Base-by-base conservation (phyloP, 805 yeast species). In the Candida coquimbonensis region DNA sequence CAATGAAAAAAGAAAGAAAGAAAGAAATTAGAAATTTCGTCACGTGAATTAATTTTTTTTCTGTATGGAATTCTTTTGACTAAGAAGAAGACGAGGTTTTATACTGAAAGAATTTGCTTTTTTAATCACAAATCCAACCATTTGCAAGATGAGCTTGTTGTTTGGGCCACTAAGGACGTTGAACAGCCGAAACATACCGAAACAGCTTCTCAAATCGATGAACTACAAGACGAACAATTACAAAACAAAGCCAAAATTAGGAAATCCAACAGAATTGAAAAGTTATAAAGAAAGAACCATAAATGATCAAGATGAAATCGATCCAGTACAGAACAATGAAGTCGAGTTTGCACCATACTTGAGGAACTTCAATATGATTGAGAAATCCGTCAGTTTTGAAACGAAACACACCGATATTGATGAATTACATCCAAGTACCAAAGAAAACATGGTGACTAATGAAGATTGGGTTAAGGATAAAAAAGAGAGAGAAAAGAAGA, bases 391-490 rank as follows among this genome's bases (percentile, higher is more conserved):
- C 8, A 12, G 12, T 6, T 50, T 39, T 39, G 53, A 49, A 35
- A 27, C 46, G 1, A 50, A 44, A 27, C 42, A 46, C 21, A 52
- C 51, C 3, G 50, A 48, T 42, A 49, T 50, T 13, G 49, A 45
- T 34, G 49, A 43, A 34, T 21, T 49, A 4, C 50, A 51, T 43
- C 53, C 54, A 11, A 42, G 52, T 5, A 50, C 53, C 2, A 26
- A 31, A 8, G 42, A 39, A 7, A 50, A 50, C 21, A 46, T 37
- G 26, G 53, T 50, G 7, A 40, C 31, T 13, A 29, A 39, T 4
- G 38, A 12, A 6, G 52, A 49, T 26, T 50, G 53, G 53, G 17
- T 37, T 3, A 48, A 41, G 34, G 53, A 50, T 38, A 35, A 36
- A 17, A 39, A 34, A 24, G 37, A 19, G 27, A 16, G 5, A 7